Percentiles rank a stretch among this genome's conserved stretches.
These are phyloP conservation scores for Aspergillus asperescens DNA, from an alignment of 495 filamentous ascomycete species.

Conservation along the genomic window DNA sequence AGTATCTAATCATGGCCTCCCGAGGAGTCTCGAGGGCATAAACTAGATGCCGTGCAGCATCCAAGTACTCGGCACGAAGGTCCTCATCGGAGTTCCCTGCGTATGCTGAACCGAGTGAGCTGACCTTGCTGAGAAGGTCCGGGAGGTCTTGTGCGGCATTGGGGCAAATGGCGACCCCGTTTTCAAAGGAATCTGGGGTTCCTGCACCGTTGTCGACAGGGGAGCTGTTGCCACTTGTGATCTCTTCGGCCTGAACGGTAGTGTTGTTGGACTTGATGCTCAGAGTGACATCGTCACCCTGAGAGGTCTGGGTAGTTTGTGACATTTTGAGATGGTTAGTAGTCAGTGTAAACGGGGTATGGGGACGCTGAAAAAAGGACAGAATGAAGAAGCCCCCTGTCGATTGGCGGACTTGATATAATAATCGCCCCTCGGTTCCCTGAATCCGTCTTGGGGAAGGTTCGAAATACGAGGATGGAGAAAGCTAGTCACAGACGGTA, in stretches of 20 bases:
- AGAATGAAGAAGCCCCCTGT: too few species aligned
- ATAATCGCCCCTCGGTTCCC: too few species aligned
- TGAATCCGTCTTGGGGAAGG: too few species aligned
- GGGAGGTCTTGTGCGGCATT: conserved; percentile 26
- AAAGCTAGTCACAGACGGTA: too few species aligned
- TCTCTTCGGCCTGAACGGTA: background rate
- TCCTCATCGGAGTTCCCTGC: conserved; percentile 12
- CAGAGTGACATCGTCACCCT: background rate
- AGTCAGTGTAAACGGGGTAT: background rate
- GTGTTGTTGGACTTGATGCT: background rate
- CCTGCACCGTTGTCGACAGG: background rate
- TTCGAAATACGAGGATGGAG: too few species aligned
- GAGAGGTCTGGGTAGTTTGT: background rate
- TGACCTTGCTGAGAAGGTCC: conserved; percentile 23
- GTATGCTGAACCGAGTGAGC: conserved; percentile 18
- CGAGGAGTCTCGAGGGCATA: conserved; percentile 38
- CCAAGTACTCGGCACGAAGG: conserved; percentile 24
- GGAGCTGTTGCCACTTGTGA: background rate
- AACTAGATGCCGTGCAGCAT: conserved; percentile 27
- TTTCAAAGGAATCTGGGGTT: background rate
- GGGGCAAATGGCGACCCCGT: conserved; percentile 19
- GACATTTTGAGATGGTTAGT: background rate
- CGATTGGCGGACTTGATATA: too few species aligned
- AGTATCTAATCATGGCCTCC: conserved; percentile 38
- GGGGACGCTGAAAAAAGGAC: background rate